Conservation (phyloP, 345 rosid genomes). For the Nasturtium officinale region DNA sequence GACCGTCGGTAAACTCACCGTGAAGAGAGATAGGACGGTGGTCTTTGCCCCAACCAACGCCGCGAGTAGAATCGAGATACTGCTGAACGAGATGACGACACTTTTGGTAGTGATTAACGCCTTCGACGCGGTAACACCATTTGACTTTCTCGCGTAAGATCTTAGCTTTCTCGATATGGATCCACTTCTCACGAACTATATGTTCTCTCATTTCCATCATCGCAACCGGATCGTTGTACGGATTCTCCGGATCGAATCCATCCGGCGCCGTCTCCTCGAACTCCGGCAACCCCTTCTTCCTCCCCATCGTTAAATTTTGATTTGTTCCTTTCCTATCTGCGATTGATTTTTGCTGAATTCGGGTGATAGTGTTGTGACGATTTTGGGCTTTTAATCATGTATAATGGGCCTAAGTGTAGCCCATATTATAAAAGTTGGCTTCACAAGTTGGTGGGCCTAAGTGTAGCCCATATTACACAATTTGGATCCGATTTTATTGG, state of each 20-base stretch:
- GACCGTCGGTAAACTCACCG: slow-evolving; percentile 44
- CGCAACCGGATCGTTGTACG: slow-evolving; percentile 93
- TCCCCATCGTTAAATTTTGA: slow-evolving; percentile 56
- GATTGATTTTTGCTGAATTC: neutral
- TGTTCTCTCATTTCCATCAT: slow-evolving; percentile 94
- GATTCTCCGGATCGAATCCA: slow-evolving; percentile 74
- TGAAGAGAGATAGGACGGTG: slow-evolving; percentile 82
- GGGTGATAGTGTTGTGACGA: neutral
- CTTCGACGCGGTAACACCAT: slow-evolving; percentile 95
- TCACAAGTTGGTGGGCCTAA: neutral
- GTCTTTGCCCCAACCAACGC: slow-evolving; percentile 93
- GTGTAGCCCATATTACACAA: too few relatives aligned
- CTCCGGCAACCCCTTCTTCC: slow-evolving; percentile 75
- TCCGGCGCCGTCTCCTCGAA: slow-evolving; percentile 95
- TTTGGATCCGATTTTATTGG: too few relatives aligned
- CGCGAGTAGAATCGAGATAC: slow-evolving; percentile 88
- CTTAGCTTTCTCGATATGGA: slow-evolving; percentile 90
- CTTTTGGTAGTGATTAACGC: slow-evolving; percentile 83
- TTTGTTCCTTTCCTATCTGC: neutral
- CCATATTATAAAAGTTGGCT: neutral
- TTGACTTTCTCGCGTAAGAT: slow-evolving; percentile 72
- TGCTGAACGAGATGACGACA: slow-evolving; percentile 85
- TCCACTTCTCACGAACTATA: slow-evolving; percentile 86
- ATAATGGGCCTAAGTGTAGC: neutral
- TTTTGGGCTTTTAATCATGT: neutral